Conservation (phyloP, 257 asterid species). For the Capsicum chinense region DNA sequence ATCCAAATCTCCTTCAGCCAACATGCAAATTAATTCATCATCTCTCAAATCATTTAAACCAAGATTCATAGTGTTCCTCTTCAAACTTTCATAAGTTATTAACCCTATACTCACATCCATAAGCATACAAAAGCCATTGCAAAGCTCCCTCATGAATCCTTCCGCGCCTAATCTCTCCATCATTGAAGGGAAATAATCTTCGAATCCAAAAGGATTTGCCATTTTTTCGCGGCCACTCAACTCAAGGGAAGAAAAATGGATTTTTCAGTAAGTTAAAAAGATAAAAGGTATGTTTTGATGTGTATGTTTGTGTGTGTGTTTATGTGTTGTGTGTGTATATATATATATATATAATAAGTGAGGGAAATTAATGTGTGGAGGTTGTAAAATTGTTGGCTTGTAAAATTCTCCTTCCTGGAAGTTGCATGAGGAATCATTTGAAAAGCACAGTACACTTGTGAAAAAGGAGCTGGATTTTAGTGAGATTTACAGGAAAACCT, state of each 20-base stretch:
- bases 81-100: constrained; percentile 49
- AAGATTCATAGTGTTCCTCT: constrained; percentile 40
- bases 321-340: not conserved
- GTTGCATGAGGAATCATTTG: constrained; percentile 35
- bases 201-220: constrained; percentile 37
- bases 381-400: constrained; percentile 25
- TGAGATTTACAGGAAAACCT: constrained; percentile 11
- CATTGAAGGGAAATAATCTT: constrained; percentile 47
- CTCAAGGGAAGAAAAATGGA: not conserved
- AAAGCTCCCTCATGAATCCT: constrained; percentile 47
- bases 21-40: constrained; percentile 45
- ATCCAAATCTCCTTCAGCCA: constrained; percentile 50
- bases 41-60: constrained; percentile 46
- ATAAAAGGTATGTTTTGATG: not conserved
- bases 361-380: not conserved
- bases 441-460: not conserved
- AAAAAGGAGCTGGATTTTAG: constrained; percentile 11
- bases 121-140: constrained; percentile 42
- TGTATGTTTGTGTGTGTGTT: not conserved
- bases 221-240: constrained; percentile 11
- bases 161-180: constrained; percentile 41
- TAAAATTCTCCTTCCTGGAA: constrained; percentile 35
- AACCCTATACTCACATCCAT: constrained; percentile 48
- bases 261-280: not conserved
- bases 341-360: not conserved